These are phyloP conservation scores for Miamiensis avidus DNA, from an alignment of 169 alveolate species.

Conservation along the genomic window DNA sequence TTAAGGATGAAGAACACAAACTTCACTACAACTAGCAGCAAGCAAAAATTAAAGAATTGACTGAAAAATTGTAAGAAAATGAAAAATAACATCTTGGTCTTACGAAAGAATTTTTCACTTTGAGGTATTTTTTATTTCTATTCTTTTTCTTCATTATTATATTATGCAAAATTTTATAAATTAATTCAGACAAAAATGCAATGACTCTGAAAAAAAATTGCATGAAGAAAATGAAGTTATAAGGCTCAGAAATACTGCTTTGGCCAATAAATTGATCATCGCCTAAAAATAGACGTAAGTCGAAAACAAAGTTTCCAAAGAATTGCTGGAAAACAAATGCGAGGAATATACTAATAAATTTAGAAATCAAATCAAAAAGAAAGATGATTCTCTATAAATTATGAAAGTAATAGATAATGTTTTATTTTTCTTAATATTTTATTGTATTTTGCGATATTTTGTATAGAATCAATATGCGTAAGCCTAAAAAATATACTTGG, in stretches of 20 bases:
- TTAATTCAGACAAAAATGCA: not conserved
- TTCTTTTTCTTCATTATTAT: too few relatives aligned
- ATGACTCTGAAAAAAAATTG: slow-evolving; percentile 19
- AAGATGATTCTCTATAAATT: slow-evolving; percentile 11
- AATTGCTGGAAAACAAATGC: not conserved
- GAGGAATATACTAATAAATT: slow-evolving; percentile 4
- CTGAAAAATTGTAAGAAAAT: not conserved
- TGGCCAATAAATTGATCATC: slow-evolving; percentile 21
- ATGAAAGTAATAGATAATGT: slow-evolving; percentile 5
- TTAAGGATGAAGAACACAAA: slow-evolving; percentile 1
- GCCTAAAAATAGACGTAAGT: not conserved
- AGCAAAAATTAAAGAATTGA: slow-evolving; percentile 6
- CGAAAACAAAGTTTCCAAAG: slow-evolving; percentile 2
- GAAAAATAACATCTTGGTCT: slow-evolving; percentile 19
- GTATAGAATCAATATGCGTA: slow-evolving; percentile 9
- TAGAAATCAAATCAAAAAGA: slow-evolving; percentile 22
- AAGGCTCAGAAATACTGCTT: slow-evolving; percentile 16
- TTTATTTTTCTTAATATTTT: not conserved
- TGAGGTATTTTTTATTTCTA: not conserved
- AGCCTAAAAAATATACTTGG: slow-evolving; percentile 12
- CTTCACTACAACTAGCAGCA: not conserved
- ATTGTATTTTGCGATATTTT: not conserved
- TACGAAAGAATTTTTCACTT: slow-evolving; percentile 3
- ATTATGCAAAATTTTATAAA: too few relatives aligned
- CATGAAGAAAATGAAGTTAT: slow-evolving; percentile 23